Evolutionary conservation across 164 flowering plant species (phyloP), one percentile per base, ranked within the genome.

Genomic region (Platanus orientalis): DNA sequence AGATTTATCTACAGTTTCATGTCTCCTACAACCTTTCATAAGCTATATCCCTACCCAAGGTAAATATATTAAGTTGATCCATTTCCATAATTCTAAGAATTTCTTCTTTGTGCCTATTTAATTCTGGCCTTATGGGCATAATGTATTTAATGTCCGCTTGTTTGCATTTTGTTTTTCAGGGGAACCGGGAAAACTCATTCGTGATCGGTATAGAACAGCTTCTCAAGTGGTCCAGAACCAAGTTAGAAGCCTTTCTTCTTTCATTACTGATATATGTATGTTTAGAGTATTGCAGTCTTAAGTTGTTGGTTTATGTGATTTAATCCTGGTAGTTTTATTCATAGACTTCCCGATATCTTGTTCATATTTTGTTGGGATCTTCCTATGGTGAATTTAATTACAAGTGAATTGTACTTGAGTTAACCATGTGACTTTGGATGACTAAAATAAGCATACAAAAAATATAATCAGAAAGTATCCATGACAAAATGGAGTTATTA

Each of bases 141-240:
- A 34, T 26, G 14, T 53, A 25, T 53, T 26, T 21, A 40, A 10
- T 54, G 6, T 6, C 19, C 10, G 7, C 3, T 42, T 4, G 29
- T 53, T 53, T 26, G n/a, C 29, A 57, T 42, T 64, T 73, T 23
- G 13, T 60, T 68, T 71, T 54, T 42, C 80, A 92, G 96, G 98
- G 56, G 95, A 90, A 79, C 96, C 98, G 6, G 98, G 98, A 63
- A 83, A 60, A 75, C 75, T 92, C 73, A 90, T 92, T 30, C 87
- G 98, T 32, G 95, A 86, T 21, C 91, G 98, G 66, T 89, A 92
- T 74, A 81, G 98, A 81, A 73, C 95, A 77, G 98, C 98, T 69
- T 92, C 98, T 67, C 95, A 88, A 92, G 98, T 92, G 76, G 81
- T 92, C 74, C 89, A 88, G 82, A 92, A 84, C 80, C 83, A 92